A percentile compares a stretch with the other conserved stretches of the same genome.
phyloP scores from a whole-genome alignment of 257 asterid species.

The Plantago elongata region DNA sequence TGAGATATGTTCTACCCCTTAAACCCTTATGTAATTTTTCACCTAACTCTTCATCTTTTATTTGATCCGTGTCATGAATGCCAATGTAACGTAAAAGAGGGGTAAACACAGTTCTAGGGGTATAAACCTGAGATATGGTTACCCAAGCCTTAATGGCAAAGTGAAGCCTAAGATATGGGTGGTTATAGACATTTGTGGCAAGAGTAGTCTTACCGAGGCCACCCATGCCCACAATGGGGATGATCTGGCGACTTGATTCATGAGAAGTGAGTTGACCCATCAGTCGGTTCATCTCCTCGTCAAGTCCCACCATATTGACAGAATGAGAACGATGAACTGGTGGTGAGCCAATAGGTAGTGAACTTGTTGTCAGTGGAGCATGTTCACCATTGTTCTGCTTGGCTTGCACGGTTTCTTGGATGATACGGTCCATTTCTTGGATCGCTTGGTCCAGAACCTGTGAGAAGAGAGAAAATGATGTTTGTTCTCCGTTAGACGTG shows the following conservation, averaged over 20 bases:
- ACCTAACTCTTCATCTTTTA: neutral
- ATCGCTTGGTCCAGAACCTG: neutral
- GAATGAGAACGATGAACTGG: neutral
- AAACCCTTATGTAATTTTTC: too few relatives aligned
- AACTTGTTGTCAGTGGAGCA: neutral
- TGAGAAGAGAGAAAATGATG: neutral
- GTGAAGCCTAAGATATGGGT: neutral
- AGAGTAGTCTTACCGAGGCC: constrained; percentile 10
- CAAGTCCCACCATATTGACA: constrained; percentile 3
- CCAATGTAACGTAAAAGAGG: too few relatives aligned
- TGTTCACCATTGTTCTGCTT: neutral
- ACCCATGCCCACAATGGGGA: constrained; percentile 20
- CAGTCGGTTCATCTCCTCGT: neutral
- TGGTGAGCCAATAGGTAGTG: neutral
- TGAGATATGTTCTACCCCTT: too few relatives aligned
- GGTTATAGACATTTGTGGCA: neutral
- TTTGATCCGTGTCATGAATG: too few relatives aligned
- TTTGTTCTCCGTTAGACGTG: neutral
- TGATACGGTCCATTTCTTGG: neutral
- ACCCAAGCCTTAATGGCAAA: constrained; percentile 17
- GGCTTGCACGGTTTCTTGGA: neutral
- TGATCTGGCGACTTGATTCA: neutral
- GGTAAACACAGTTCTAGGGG: neutral
- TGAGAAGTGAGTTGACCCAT: neutral
- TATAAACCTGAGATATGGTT: constrained; percentile 9